A percentile compares a stretch with the other conserved stretches of the same genome.
These are phyloP conservation scores for Dendrocalamus sinicus DNA, from an alignment of 176 grass and related monocot species.

Conservation along the genomic window DNA sequence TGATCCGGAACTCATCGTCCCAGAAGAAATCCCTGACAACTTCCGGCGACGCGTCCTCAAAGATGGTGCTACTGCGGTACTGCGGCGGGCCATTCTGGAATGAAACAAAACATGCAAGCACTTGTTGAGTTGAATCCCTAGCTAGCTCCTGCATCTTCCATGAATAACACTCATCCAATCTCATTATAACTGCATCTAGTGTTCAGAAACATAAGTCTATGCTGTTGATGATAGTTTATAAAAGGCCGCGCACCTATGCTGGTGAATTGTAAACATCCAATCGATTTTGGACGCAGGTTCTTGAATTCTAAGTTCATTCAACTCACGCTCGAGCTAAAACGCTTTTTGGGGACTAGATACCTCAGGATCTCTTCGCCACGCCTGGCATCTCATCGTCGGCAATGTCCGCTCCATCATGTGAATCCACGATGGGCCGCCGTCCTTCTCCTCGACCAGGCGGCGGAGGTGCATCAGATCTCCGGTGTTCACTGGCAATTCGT, in stretches of 20 bases:
- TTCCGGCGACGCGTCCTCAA: slow-evolving; percentile 76
- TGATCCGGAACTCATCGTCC: slow-evolving; percentile 91
- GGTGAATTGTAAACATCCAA: too few relatives aligned
- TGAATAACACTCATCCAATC: not conserved
- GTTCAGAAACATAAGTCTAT: not conserved
- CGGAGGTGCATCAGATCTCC: slow-evolving; percentile 68
- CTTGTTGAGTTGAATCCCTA: not conserved
- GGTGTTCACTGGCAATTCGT: slow-evolving; percentile 53
- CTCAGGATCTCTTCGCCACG: slow-evolving; percentile 82
- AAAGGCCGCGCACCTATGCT: too few relatives aligned
- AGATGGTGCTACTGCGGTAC: slow-evolving; percentile 82
- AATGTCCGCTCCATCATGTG: slow-evolving; percentile 81
- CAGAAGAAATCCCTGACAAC: slow-evolving; percentile 92
- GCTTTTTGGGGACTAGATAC: not conserved
- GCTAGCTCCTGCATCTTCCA: too few relatives aligned
- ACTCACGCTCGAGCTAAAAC: too few relatives aligned
- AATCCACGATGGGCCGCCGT: slow-evolving; percentile 75
- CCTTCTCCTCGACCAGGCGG: slow-evolving; percentile 75
- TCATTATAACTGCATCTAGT: not conserved
- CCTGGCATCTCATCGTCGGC: slow-evolving; percentile 65
- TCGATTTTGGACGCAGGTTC: too few relatives aligned
- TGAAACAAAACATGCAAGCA: not conserved
- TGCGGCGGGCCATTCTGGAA: slow-evolving; percentile 76
- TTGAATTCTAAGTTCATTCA: too few relatives aligned
- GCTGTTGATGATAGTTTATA: too few relatives aligned